Evolutionary conservation across 2,329 filamentous ascomycete species (phyloP).

Genomic region (Fusarium coicis): DNA sequence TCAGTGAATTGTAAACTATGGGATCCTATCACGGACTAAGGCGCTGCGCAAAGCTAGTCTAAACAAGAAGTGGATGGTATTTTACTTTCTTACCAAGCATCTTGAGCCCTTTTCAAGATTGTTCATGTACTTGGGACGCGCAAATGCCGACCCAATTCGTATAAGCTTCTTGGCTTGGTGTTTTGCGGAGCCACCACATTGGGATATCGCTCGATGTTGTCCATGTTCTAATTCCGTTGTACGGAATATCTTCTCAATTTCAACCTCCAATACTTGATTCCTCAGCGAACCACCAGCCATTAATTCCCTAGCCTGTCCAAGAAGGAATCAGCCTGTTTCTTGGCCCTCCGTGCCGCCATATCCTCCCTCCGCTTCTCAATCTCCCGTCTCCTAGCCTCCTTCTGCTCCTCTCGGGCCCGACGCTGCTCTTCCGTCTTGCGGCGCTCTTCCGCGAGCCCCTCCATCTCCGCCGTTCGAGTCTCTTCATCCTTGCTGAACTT

Average conservation of each 20-base stretch:
- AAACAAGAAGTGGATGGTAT: constrained; percentile 24
- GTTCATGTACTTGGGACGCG: constrained; percentile 3
- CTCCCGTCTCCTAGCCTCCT: constrained; percentile 67
- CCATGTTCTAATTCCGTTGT: constrained; percentile 25
- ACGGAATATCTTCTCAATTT: constrained; percentile 6
- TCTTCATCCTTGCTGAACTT: constrained; percentile 84
- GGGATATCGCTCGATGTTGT: constrained; percentile 12
- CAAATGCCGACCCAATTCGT: constrained; percentile 7
- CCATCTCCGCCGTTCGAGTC: constrained; percentile 76
- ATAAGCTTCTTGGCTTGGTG: constrained; percentile 23
- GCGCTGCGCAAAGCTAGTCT: constrained; percentile 7
- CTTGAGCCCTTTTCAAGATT: constrained; percentile 14
- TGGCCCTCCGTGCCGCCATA: constrained; percentile 70
- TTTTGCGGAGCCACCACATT: constrained; percentile 25
- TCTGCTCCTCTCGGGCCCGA: constrained; percentile 64
- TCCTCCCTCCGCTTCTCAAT: constrained; percentile 72
- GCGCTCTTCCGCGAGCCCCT: constrained; percentile 73
- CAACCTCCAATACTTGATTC: background rate
- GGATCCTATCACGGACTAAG: constrained; percentile 11
- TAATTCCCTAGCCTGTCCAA: constrained; percentile 64
- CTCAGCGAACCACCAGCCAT: constrained; percentile 8
- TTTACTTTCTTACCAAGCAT: constrained; percentile 6
- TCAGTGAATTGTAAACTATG: background rate
- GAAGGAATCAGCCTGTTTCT: constrained; percentile 78
- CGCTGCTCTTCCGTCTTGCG: constrained; percentile 74